Percentiles rank a stretch among this genome's conserved stretches.
phyloP scores from a whole-genome alignment of 2,329 filamentous ascomycete species.

The Penicillium sumatraense region DNA sequence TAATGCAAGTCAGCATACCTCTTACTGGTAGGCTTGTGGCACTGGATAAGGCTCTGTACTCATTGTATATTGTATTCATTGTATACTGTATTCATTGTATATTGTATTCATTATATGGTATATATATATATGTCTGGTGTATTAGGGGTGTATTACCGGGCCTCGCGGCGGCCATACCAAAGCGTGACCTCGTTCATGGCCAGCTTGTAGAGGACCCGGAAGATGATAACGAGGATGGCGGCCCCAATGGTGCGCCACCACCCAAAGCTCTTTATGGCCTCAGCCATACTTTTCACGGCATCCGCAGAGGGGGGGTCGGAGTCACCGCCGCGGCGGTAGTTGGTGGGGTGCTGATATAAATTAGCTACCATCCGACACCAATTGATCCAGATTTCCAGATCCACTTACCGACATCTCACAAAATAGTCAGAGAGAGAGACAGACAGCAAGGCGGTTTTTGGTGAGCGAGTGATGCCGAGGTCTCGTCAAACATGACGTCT shows the following conservation, averaged over 20 bases:
- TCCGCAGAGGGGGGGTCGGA: not conserved
- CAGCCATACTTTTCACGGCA: not conserved
- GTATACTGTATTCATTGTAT: too few relatives aligned
- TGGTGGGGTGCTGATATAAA: not conserved
- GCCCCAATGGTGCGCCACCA: not conserved
- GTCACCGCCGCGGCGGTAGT: not conserved
- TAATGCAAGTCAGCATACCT: too few relatives aligned
- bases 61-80: too few relatives aligned
- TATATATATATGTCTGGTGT: too few relatives aligned
- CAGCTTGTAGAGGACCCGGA: not conserved
- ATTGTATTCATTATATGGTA: too few relatives aligned
- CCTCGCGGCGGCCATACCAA: too few relatives aligned
- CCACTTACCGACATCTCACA: not conserved
- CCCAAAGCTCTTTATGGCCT: not conserved
- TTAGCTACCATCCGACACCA: not conserved
- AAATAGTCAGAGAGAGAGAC: not conserved
- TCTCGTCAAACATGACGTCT: not conserved
- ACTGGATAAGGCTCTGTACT: too few relatives aligned
- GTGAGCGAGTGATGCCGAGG: not conserved
- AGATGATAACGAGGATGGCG: not conserved
- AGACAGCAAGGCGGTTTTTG: not conserved
- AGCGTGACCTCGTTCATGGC: not conserved
- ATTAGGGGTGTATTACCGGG: too few relatives aligned
- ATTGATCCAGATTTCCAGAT: not conserved
- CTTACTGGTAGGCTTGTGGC: too few relatives aligned